These are phyloP conservation scores for Neurospora discreta DNA, from an alignment of 495 filamentous ascomycete genomes.

Conservation along the genomic window DNA sequence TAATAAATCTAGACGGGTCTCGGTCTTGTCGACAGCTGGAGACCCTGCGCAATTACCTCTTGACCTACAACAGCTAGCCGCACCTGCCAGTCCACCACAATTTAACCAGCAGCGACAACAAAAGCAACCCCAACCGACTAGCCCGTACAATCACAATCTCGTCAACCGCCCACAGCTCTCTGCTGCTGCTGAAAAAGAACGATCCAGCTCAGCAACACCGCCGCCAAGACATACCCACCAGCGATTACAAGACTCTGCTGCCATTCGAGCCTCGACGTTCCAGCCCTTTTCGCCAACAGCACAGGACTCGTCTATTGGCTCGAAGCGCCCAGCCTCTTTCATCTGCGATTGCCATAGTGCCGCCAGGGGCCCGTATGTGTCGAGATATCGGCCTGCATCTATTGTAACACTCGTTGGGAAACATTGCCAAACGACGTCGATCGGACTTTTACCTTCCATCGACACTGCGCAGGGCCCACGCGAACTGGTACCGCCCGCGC, in stretches of 20 bases:
- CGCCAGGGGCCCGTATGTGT: slow-evolving; percentile 14
- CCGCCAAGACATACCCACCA: slow-evolving; percentile 5
- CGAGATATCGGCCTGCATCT: slow-evolving; percentile 8
- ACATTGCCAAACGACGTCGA: slow-evolving; percentile 15
- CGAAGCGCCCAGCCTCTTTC: slow-evolving; percentile 30
- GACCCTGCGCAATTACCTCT: slow-evolving; percentile 1
- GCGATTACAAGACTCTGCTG: slow-evolving; percentile 4
- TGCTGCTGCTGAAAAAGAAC: background rate
- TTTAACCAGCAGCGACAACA: slow-evolving; percentile 6
- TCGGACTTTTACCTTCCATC: background rate
- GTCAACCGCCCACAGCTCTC: background rate
- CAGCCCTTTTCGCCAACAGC: slow-evolving; percentile 16
- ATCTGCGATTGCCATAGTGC: slow-evolving; percentile 20
- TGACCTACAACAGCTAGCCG: slow-evolving; percentile 14
- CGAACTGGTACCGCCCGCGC: slow-evolving; percentile 28
- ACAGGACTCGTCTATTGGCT: slow-evolving; percentile 5
- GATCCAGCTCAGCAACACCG: slow-evolving; percentile 16
- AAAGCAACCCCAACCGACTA: slow-evolving; percentile 7
- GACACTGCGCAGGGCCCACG: slow-evolving; percentile 25
- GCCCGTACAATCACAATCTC: slow-evolving; percentile 5
- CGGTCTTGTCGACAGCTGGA: slow-evolving; percentile 23
- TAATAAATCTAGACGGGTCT: background rate
- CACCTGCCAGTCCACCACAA: slow-evolving; percentile 7
- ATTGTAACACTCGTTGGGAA: slow-evolving; percentile 14
- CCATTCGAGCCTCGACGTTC: slow-evolving; percentile 30